Evolutionary conservation across 805 yeast species (phyloP).

Genomic region (Debaryomyces tyrocola): DNA sequence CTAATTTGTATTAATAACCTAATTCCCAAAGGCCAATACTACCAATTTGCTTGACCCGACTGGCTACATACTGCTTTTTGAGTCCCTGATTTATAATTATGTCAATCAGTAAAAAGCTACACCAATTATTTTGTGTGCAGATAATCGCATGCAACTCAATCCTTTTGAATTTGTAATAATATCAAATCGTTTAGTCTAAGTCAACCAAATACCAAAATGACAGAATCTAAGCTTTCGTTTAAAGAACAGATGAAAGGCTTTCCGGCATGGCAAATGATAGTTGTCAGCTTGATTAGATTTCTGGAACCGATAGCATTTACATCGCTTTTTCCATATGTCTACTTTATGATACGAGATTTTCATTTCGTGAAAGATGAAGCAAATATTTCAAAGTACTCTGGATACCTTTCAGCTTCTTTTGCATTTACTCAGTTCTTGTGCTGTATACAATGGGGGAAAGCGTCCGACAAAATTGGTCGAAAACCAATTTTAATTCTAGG

Average conservation of each 20-base stretch:
- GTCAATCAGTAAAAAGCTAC: too few relatives aligned
- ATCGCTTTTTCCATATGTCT: slow-evolving; percentile 62
- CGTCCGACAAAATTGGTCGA: slow-evolving; percentile 56
- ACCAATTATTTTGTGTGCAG: too few relatives aligned
- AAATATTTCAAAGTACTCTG: slow-evolving; percentile 60
- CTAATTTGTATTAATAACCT: too few relatives aligned
- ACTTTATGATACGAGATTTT: slow-evolving; percentile 25
- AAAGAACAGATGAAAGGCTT: slow-evolving; percentile 55
- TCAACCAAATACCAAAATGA: neutral
- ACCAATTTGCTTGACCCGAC: too few relatives aligned
- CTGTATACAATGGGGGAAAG: slow-evolving; percentile 60
- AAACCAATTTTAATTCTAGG: slow-evolving; percentile 55
- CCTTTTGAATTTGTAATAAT: too few relatives aligned
- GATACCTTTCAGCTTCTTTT: slow-evolving; percentile 61
- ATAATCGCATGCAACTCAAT: too few relatives aligned
- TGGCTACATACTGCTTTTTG: too few relatives aligned
- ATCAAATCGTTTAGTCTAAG: too few relatives aligned
- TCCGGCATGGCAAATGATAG: slow-evolving; percentile 51
- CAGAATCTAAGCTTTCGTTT: slow-evolving; percentile 22
- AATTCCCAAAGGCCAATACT: too few relatives aligned
- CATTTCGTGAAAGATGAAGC: slow-evolving; percentile 40
- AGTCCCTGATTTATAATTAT: too few relatives aligned
- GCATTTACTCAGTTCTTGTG: slow-evolving; percentile 60
- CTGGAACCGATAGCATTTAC: slow-evolving; percentile 67
- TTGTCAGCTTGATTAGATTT: slow-evolving; percentile 46